A percentile compares a stretch with the other conserved stretches of the same genome.
Evolutionary conservation across 2,329 filamentous ascomycete species (phyloP).

Genomic region (Aureobasidium sp.): DNA sequence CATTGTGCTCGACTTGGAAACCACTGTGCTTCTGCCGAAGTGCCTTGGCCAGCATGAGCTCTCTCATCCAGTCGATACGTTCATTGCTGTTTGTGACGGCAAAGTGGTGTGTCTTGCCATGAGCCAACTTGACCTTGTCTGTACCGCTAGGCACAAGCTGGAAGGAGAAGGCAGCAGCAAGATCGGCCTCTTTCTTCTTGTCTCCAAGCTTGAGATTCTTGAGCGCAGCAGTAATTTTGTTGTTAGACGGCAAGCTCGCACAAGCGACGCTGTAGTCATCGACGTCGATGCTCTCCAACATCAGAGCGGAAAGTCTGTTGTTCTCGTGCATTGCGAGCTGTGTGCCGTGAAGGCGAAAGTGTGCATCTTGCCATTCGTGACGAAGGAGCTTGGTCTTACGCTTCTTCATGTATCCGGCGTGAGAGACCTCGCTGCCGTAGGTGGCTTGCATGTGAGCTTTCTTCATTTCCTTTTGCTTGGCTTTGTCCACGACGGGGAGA

Average conservation of each 20-base stretch:
- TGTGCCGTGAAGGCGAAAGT: slow-evolving; percentile 69
- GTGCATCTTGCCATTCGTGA: slow-evolving; percentile 89
- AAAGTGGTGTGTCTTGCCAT: slow-evolving; percentile 84
- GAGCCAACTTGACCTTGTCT: slow-evolving; percentile 42
- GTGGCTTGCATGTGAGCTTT: slow-evolving; percentile 21
- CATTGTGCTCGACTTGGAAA: slow-evolving; percentile 54
- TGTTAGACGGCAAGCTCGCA: slow-evolving; percentile 64
- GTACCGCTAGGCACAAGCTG: slow-evolving; percentile 65
- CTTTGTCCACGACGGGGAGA: slow-evolving; percentile 6
- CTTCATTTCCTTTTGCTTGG: slow-evolving; percentile 14
- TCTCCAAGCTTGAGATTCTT: slow-evolving; percentile 62
- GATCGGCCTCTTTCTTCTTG: slow-evolving; percentile 44
- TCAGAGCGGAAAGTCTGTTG: slow-evolving; percentile 49
- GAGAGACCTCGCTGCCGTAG: slow-evolving; percentile 36
- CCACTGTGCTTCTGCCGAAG: slow-evolving; percentile 77
- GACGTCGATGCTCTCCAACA: slow-evolving; percentile 75
- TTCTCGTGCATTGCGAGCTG: slow-evolving; percentile 60
- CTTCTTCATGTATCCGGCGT: slow-evolving; percentile 89
- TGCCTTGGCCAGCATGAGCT: slow-evolving; percentile 85
- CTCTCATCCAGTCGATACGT: slow-evolving; percentile 94
- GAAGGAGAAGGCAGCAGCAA: slow-evolving; percentile 63
- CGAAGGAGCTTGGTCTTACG: slow-evolving; percentile 82
- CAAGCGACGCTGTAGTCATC: slow-evolving; percentile 85
- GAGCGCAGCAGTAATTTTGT: slow-evolving; percentile 81
- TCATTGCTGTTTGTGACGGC: slow-evolving; percentile 81